phyloP scores from a whole-genome alignment of 768 basidiomycete genomes.

The Gautieria morchelliformis region DNA sequence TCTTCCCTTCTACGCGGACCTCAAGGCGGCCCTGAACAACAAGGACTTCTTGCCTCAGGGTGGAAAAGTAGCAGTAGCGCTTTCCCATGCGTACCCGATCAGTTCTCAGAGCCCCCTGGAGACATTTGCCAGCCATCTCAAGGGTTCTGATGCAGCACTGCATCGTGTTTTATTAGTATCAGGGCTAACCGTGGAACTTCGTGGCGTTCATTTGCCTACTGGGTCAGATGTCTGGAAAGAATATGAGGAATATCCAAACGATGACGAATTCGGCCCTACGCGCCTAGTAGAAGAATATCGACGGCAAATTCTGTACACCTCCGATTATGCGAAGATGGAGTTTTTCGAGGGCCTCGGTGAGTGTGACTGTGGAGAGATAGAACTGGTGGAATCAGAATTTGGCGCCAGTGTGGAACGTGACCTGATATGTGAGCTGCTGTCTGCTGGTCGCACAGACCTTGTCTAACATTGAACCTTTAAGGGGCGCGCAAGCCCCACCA shows the following conservation, averaged over 20 bases:
- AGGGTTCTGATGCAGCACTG: background rate
- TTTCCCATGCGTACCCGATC: background rate
- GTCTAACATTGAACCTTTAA: background rate
- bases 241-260: background rate
- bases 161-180: background rate
- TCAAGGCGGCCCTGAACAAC: background rate
- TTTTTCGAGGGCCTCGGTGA: background rate
- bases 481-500: background rate
- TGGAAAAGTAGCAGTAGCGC: background rate
- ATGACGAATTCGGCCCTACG: slow-evolving; percentile 1
- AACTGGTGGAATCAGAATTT: background rate
- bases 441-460: background rate
- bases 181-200: background rate
- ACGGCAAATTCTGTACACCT: background rate
- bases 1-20: background rate
- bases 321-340: background rate
- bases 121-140: background rate
- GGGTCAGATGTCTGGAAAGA: background rate
- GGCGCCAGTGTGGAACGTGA: background rate
- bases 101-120: background rate
- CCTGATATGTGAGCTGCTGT: background rate
- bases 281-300: background rate
- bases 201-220: background rate
- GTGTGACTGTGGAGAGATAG: background rate
- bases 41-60: background rate